Evolutionary conservation across 2,329 filamentous ascomycete species (phyloP).

Genomic region (Neodidymelliopsis sp.): DNA sequence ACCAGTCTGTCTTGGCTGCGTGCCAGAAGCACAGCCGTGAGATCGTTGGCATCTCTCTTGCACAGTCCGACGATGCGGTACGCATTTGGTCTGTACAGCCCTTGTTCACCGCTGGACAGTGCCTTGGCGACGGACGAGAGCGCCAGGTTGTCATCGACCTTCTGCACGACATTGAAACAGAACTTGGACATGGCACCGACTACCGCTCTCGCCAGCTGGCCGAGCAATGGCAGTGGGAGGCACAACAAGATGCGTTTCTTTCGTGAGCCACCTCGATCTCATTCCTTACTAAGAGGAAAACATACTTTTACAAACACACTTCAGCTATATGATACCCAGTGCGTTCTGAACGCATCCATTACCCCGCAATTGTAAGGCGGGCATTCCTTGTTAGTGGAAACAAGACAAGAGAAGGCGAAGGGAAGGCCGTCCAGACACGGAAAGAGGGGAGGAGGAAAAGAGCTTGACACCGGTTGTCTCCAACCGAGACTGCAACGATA

Average conservation of each 20-base stretch:
- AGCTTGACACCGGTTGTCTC: too few species aligned
- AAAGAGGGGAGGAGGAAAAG: conserved; percentile 4
- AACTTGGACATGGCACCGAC: conserved; percentile 69
- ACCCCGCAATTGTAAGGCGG: conserved; percentile 1
- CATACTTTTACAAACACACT: background rate
- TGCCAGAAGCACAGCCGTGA: conserved; percentile 66
- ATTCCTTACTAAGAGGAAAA: background rate
- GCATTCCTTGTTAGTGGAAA: background rate
- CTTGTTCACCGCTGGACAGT: conserved; percentile 69
- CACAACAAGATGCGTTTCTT: conserved; percentile 30
- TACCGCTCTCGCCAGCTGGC: conserved; percentile 65
- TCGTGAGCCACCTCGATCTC: conserved; percentile 20
- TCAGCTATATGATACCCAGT: conserved; percentile 16
- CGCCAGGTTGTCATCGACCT: conserved; percentile 63
- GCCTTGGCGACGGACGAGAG: conserved; percentile 62
- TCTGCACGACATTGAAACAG: conserved; percentile 66
- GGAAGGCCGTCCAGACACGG: too few species aligned
- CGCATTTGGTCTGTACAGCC: conserved; percentile 67
- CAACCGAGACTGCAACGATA: conserved; percentile 17
- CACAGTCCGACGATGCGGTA: conserved; percentile 63
- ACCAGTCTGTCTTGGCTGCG: conserved; percentile 64
- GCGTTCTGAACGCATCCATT: conserved; percentile 8
- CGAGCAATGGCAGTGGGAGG: conserved; percentile 55
- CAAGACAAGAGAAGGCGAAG: too few species aligned
- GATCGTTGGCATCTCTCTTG: conserved; percentile 67